These are phyloP conservation scores for Begonia peltatifolia DNA, from an alignment of 306 rosid genomes.

Conservation along the genomic window DNA sequence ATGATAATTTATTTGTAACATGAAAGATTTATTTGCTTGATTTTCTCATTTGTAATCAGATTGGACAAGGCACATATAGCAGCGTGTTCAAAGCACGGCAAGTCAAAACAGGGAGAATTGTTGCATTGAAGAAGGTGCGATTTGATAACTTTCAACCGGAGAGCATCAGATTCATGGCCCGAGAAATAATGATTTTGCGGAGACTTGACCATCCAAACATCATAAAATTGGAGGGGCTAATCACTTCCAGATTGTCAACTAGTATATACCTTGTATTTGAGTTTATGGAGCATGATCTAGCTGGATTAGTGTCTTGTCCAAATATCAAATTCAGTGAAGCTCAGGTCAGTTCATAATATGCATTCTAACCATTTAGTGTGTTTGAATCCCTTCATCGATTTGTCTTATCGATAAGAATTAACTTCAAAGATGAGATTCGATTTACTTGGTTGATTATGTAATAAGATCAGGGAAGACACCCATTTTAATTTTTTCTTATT, in stretches of 20 bases:
- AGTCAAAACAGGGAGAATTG: conserved; percentile 64
- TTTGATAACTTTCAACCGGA: conserved; percentile 86
- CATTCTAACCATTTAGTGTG: neutral
- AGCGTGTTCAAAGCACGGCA: conserved; percentile 86
- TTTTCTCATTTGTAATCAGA: conserved; percentile 18
- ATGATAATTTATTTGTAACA: no score
- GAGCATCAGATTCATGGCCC: conserved; percentile 91
- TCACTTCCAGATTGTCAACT: conserved; percentile 60
- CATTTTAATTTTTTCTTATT: neutral
- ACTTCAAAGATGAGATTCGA: no score
- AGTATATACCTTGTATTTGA: conserved; percentile 95
- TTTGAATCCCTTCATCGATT: no score
- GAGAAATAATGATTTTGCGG: conserved; percentile 81
- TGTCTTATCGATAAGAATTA: no score
- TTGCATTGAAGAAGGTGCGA: conserved; percentile 89
- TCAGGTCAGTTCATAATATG: conserved; percentile 41
- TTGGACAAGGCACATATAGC: conserved; percentile 99
- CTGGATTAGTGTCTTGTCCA: conserved; percentile 70
- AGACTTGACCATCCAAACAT: conserved; percentile 94
- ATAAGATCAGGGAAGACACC: no score
- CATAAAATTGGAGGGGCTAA: conserved; percentile 81
- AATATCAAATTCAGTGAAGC: conserved; percentile 48
- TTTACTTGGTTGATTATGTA: no score
- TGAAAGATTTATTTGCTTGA: no score
- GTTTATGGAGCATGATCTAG: conserved; percentile 99